phyloP scores from a whole-genome alignment of 306 rosid species.

The Cicer cuneatum region DNA sequence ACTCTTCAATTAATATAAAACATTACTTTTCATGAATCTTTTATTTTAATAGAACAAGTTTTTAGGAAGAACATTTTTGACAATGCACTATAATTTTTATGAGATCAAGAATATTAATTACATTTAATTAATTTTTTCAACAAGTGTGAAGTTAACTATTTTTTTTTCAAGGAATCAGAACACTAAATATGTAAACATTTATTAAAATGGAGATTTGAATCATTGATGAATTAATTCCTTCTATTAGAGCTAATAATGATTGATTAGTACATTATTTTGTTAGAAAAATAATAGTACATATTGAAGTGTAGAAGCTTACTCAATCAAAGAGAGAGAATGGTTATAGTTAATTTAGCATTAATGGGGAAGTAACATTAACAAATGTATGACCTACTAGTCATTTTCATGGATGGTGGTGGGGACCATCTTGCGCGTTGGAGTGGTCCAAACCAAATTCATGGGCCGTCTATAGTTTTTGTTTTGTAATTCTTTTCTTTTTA shows the following conservation, averaged over 20 bases:
- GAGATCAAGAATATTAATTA: too few relatives aligned
- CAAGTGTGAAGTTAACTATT: too few relatives aligned
- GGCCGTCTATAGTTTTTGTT: slow-evolving; percentile 23
- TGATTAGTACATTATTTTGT: too few relatives aligned
- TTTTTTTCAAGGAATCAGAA: too few relatives aligned
- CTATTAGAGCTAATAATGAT: neutral
- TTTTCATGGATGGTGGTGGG: slow-evolving; percentile 45
- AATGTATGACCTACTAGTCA: slow-evolving; percentile 43
- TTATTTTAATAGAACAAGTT: too few relatives aligned
- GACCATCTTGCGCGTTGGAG: slow-evolving; percentile 49
- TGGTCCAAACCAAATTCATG: slow-evolving; percentile 50
- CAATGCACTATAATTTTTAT: too few relatives aligned
- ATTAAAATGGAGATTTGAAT: neutral
- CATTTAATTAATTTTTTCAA: too few relatives aligned
- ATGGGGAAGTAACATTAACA: neutral
- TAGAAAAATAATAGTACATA: neutral
- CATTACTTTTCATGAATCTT: too few relatives aligned
- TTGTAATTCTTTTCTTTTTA: neutral
- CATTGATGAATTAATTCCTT: neutral
- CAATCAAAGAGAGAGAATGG: slow-evolving; percentile 49
- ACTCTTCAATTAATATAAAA: too few relatives aligned
- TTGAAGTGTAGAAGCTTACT: slow-evolving; percentile 22
- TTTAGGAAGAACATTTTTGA: too few relatives aligned
- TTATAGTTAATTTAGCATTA: slow-evolving; percentile 25
- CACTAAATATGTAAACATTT: too few relatives aligned